Evolutionary conservation across 2,329 filamentous ascomycete genomes (phyloP).

Genomic region (Scytalidium lignicola): DNA sequence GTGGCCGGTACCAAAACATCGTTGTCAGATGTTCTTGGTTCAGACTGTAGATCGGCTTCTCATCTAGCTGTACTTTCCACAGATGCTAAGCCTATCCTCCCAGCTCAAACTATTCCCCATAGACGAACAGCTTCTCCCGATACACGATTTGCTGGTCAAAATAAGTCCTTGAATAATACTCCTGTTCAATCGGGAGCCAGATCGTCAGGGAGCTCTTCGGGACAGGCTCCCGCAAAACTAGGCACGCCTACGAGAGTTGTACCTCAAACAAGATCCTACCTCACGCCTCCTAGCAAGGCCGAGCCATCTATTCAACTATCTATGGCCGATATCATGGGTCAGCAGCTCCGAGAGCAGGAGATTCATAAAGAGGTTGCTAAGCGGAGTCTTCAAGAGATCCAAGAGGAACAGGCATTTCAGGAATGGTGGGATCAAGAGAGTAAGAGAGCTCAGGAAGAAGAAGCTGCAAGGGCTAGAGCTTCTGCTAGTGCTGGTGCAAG

Average conservation of each 20-base stretch:
- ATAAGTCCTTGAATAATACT: conserved; percentile 12
- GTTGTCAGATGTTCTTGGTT: conserved; percentile 43
- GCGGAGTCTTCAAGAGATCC: conserved; percentile 86
- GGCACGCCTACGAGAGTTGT: conserved; percentile 33
- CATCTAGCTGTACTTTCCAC: conserved; percentile 23
- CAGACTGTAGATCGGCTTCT: conserved; percentile 25
- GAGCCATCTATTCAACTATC: conserved; percentile 65
- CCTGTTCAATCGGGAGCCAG: conserved; percentile 8
- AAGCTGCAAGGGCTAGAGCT: conserved; percentile 14
- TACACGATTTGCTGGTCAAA: conserved; percentile 57
- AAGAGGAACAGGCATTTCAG: conserved; percentile 94
- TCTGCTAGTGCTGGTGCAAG: conserved; percentile 9
- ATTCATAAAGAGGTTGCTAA: conserved; percentile 80
- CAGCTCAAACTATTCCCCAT: conserved; percentile 31
- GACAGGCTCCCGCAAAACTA: conserved; percentile 17
- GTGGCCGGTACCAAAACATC: conserved; percentile 44
- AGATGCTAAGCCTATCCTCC: conserved; percentile 7
- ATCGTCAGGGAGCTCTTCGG: conserved; percentile 7
- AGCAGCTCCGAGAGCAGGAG: conserved; percentile 81
- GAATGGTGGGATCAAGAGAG: conserved; percentile 94
- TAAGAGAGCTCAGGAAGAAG: conserved; percentile 56
- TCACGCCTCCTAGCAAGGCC: conserved; percentile 50
- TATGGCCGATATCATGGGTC: conserved; percentile 81
- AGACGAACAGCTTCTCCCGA: conserved; percentile 54
- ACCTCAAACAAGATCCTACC: conserved; percentile 59